A percentile compares a stretch with the other conserved stretches of the same genome.
Evolutionary conservation across 192 early-diverging fungal species (phyloP).

Genomic region (Coemansia reversa): DNA sequence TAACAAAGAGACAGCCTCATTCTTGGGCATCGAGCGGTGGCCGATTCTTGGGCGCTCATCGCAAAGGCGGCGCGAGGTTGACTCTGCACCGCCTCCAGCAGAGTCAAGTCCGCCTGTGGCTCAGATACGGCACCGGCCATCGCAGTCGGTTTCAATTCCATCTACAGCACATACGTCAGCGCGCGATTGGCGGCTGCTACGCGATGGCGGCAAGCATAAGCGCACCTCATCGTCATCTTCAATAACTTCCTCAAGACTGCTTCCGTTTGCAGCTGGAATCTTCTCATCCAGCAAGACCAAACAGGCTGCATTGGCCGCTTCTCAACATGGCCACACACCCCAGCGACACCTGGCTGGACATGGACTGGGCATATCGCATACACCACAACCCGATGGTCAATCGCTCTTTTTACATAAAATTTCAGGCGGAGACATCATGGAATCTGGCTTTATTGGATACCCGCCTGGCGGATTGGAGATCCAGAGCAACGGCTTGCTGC

Average conservation of each 20-base stretch:
- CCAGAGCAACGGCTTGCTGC: conserved; percentile 25
- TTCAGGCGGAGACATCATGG: neutral
- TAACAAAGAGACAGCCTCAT: conserved; percentile 15
- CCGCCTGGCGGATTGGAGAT: conserved; percentile 49
- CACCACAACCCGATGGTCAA: too few relatives aligned
- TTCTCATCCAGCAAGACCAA: conserved; percentile 6
- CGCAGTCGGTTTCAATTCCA: conserved; percentile 44
- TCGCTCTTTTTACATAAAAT: neutral
- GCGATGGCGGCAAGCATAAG: conserved; percentile 32
- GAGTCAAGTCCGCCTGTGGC: neutral
- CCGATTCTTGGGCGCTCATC: conserved; percentile 31
- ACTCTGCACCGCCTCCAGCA: conserved; percentile 1
- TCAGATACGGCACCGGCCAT: conserved; percentile 27
- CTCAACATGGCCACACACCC: neutral
- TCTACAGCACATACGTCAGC: conserved; percentile 10
- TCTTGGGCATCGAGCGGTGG: conserved; percentile 39
- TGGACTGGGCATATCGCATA: too few relatives aligned
- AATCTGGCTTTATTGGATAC: conserved; percentile 41
- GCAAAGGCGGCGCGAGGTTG: conserved; percentile 25
- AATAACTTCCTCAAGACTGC: conserved; percentile 17
- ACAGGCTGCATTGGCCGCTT: conserved; percentile 3
- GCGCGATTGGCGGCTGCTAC: conserved; percentile 34
- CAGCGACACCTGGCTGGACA: neutral
- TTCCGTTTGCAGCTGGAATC: conserved; percentile 20
- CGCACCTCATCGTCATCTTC: conserved; percentile 43